phyloP scores from a whole-genome alignment of 768 basidiomycete genomes.

The Mycena floridula region DNA sequence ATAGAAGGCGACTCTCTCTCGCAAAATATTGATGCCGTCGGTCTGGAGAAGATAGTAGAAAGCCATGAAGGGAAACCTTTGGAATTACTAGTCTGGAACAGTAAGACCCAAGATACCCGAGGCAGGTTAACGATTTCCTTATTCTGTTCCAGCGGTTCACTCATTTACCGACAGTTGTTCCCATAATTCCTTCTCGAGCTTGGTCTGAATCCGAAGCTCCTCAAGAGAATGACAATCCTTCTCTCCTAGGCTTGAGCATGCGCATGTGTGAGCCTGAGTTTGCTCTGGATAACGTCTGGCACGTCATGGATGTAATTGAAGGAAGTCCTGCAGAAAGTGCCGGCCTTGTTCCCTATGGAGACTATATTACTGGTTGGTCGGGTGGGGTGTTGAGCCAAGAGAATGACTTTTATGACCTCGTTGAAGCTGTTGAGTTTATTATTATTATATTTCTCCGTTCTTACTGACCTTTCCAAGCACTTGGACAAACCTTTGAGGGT shows the following conservation, averaged over 20 bases:
- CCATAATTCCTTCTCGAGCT: slow-evolving; percentile 75
- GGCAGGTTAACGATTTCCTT: slow-evolving; percentile 33
- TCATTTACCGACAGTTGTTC: slow-evolving; percentile 53
- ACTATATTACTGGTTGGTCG: slow-evolving; percentile 85
- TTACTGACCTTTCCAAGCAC: slow-evolving; percentile 46
- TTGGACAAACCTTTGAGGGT: slow-evolving; percentile 90
- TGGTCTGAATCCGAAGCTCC: slow-evolving; percentile 57
- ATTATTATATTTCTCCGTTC: background rate
- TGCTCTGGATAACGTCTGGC: slow-evolving; percentile 94
- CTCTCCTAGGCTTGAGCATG: slow-evolving; percentile 90
- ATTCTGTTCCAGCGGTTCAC: background rate
- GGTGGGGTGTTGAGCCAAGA: slow-evolving; percentile 89
- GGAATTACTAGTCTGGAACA: slow-evolving; percentile 78
- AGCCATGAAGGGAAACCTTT: slow-evolving; percentile 66
- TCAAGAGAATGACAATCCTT: slow-evolving; percentile 57
- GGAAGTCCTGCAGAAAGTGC: slow-evolving; percentile 96
- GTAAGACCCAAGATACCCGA: slow-evolving; percentile 67
- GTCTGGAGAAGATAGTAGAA: slow-evolving; percentile 79
- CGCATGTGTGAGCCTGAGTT: slow-evolving; percentile 87
- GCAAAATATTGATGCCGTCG: slow-evolving; percentile 54
- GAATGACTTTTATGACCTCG: slow-evolving; percentile 93
- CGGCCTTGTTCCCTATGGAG: slow-evolving; percentile 88
- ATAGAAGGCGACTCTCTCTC: slow-evolving; percentile 65
- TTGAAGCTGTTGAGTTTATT: slow-evolving; percentile 68
- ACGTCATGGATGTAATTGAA: slow-evolving; percentile 94